Conservation (phyloP, 2,329 filamentous ascomycete species). For the Chaetomiaceae sp. region DNA sequence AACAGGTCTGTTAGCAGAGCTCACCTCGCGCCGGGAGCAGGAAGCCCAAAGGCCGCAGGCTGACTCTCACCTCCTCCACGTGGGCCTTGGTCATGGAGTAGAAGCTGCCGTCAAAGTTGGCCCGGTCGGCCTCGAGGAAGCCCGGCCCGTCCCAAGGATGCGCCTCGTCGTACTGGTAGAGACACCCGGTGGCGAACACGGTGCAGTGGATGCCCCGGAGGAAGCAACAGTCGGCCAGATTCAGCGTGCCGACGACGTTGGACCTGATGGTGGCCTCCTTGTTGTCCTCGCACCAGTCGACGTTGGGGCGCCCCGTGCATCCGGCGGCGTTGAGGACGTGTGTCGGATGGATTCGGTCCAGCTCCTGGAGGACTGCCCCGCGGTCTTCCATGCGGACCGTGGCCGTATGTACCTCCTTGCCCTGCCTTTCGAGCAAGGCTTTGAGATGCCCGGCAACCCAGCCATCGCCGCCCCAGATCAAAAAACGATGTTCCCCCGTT, state of each 20-base stretch:
- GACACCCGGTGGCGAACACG: conserved; percentile 61
- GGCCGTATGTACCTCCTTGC: conserved; percentile 55
- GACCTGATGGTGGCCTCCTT: conserved; percentile 61
- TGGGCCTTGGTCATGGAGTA: conserved; percentile 62
- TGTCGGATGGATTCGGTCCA: conserved; percentile 55
- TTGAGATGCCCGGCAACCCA: conserved; percentile 60
- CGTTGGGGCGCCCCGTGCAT: conserved; percentile 60
- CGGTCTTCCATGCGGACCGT: conserved; percentile 61
- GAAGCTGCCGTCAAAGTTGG: conserved; percentile 63
- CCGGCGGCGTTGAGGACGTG: conserved; percentile 63
- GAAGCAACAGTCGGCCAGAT: conserved; percentile 56
- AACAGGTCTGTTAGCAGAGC: too few species aligned
- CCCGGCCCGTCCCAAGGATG: conserved; percentile 56
- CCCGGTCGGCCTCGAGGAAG: conserved; percentile 54
- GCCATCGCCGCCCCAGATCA: conserved; percentile 60
- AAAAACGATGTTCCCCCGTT: conserved; percentile 38
- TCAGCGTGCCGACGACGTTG: conserved; percentile 60
- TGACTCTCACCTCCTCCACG: conserved; percentile 52
- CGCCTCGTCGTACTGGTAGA: conserved; percentile 57
- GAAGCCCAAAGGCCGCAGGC: background rate
- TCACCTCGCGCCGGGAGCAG: too few species aligned
- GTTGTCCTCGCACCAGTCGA: conserved; percentile 67
- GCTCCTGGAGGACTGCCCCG: conserved; percentile 48
- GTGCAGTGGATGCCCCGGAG: conserved; percentile 55
- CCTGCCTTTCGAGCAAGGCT: conserved; percentile 49